Evolutionary conservation across 23 red algal genomes (phyloP).

Genomic region (Chondrus crispus): DNA sequence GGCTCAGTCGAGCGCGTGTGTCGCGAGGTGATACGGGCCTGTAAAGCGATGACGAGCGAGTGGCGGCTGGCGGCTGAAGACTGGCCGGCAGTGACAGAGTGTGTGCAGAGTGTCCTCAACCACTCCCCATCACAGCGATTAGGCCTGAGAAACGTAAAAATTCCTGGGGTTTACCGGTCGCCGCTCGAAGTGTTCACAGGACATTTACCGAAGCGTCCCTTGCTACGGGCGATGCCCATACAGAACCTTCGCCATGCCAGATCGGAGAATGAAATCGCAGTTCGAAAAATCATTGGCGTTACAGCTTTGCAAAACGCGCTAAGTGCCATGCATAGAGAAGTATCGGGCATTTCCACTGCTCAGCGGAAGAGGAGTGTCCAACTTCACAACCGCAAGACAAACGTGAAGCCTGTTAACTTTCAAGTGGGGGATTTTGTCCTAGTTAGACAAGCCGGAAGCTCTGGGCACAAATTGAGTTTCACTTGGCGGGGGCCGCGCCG

Average conservation of each 20-base stretch:
- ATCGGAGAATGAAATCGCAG: background rate
- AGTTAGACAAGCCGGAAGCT: background rate
- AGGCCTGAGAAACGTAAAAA: background rate
- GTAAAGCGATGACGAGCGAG: background rate
- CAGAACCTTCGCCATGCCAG: background rate
- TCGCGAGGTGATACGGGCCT: background rate
- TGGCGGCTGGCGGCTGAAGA: background rate
- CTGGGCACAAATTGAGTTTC: background rate
- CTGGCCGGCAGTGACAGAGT: background rate
- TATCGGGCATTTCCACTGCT: background rate
- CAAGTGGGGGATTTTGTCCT: background rate
- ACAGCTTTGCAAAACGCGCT: background rate
- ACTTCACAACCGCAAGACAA: background rate
- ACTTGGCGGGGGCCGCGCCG: background rate
- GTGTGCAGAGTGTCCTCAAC: background rate
- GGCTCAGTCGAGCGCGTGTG: conserved; percentile 15
- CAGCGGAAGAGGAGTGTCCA: background rate
- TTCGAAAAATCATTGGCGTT: background rate
- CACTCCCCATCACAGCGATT: background rate
- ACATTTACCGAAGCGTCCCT: background rate
- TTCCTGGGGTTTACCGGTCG: background rate
- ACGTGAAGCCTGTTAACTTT: background rate
- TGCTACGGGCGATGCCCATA: background rate
- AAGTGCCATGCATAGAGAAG: background rate
- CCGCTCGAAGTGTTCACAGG: background rate